Base-by-base conservation (phyloP, 257 asterid genomes). In the Salvia rosmarinus region DNA sequence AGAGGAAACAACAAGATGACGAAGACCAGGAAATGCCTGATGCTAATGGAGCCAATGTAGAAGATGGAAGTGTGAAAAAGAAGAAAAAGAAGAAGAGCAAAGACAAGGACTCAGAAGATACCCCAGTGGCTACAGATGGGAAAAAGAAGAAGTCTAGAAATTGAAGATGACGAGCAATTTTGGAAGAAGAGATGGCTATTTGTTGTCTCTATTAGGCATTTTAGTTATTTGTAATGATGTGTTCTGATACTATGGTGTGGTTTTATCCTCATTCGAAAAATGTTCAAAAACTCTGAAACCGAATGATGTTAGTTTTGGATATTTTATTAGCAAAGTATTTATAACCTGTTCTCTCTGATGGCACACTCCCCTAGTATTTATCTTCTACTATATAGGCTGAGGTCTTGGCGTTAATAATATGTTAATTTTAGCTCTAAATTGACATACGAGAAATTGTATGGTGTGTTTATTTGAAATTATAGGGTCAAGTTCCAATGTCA, bases 51-150 rank as follows among this genome's bases (percentile, higher is more conserved):
- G 47, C 50, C 12, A 69, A 25, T 4, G 77, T 16, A 6, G 92
- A 85, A 49, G 89, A 84, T 25, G 91, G 79, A 79, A 78, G 87
- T n/a, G 80, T 83, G 1, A 86, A 88, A 70, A 88, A 86, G 91
- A 86, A 88, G 77, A 88, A 90, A 46, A 89, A 85, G 84, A 89
- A 85, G 82, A 83, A 74, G 79, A 82, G 78, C 3, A 83, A 78
- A 76, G 85, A 69, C 16, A 89, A 72, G 46, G 65, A 30, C 30
- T 73, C 35, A 2, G 92, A 80, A 65, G 83, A 64, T 71, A 72
- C 66, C 25, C 67, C 67, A 28, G 73, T 76, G 65, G 77, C 81
- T 0, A 80, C 77, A 2, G 90, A 75, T 70, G 87, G 78, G 1
- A 87, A 87, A 62, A 81, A 79, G 88, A 83, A 83, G 78, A 85